Base-by-base conservation (phyloP, 371 early-diverging fungal species). In the Apophysomyces sp. region DNA sequence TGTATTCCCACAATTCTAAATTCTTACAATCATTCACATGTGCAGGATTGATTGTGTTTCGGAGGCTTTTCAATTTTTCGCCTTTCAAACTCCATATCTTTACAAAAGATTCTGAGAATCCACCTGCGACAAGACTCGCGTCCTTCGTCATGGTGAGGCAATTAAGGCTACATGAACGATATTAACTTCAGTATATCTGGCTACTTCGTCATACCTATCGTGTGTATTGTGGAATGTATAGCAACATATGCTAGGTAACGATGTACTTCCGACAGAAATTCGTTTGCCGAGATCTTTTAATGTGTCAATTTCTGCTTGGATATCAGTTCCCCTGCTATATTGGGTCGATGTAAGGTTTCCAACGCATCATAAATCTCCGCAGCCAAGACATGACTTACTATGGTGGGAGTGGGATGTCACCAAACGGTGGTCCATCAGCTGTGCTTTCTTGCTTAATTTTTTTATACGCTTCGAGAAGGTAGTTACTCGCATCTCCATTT, bases 181-280 rank as follows among this genome's bases (percentile, higher is more conserved):
- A 8, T 44, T 44, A 21, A 21, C 6, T 21, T 36, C 3, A 28
- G 36, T 11, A 21, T 15, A 34, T 13, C 31, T 0, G 3, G 29
- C 32, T 4, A 58, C 18, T n/a, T 52, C 37, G 8, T 65, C 69
- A 52, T 79, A 90, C 89, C 77, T 75, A 69, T 92, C 92, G 73
- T 92, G 88, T 0, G 98, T 93, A 69, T 99, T 99, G 78, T 98
- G 96, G 59, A 99, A 92, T 4, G 99, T 99, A 76, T 97, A 99
- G 65, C 93, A 92, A 75, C 97, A 97, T 28, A 99, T 89, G 36
- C 95, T 95, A 2, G 99, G 98, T 31, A 95, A 82, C 13, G 93
- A 87, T 3, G 86, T 83, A 26, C 89, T 86, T 3, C 89, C 85
- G 18, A 95, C 69, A 1, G 86, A 77, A 5, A 94, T 87, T 34